Base-by-base conservation (phyloP, 2,329 filamentous ascomycete genomes). In the Allantophomopsis lycopodina region DNA sequence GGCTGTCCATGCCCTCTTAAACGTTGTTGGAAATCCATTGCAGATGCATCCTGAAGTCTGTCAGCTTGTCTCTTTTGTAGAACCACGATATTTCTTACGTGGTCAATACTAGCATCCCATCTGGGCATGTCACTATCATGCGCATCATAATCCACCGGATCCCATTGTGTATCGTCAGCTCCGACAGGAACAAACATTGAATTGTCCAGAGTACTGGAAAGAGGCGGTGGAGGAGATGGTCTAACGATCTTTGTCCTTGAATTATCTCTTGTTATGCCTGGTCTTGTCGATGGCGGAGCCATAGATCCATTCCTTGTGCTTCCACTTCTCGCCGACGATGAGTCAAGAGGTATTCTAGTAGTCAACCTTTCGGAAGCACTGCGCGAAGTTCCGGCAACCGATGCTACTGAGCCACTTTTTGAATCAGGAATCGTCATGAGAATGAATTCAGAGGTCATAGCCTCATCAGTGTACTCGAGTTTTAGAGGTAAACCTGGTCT, bases 341-440 rank as follows among this genome's bases (percentile, higher is more conserved):
- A 49, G 41, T 53, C 54, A 11, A 53, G 42, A 11, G 48, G 44
- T 37, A 48, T 51, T 44, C 48, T 55, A 28, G 48, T 46, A 37
- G 46, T 43, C 14, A 47, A 46, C 39, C 47, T 45, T 28, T 53
- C 55, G 2, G 53, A 50, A 20, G 21, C 42, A 39, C 41, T 42
- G 46, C 53, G 45, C 16, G 47, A 42, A 4, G 40, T 42, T 39
- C 49, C 49, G 34, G 48, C 47, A 12, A 39, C 47, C 37, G 53
- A 52, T 33, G 49, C 48, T 15, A 46, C 42, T 6, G 54, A 55
- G 34, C 40, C 42, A 14, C 42, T 47, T 40, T 53, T 51, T 13
- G 45, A 65, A 47, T 86, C 81, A 12, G 83, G 83, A 7, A 82
- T 76, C 1, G 83, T 89, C 82, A 87, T 88, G 44, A 89, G 69